phyloP scores from a whole-genome alignment of 306 rosid genomes.

The Senna tora region DNA sequence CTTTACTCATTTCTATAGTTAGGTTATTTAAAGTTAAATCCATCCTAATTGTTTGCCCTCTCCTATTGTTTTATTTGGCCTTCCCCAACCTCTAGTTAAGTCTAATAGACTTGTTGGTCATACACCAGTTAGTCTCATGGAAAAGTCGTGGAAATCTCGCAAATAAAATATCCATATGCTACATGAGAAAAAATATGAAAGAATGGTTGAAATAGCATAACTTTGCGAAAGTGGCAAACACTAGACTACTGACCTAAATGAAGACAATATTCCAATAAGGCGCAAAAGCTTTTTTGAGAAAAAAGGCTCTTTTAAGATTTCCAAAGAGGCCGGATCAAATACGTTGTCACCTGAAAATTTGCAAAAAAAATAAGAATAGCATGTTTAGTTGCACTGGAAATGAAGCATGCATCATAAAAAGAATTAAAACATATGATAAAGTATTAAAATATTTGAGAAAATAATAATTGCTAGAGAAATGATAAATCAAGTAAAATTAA shows the following conservation, averaged over 20 bases:
- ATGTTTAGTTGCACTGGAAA: constrained; percentile 31
- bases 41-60: no score
- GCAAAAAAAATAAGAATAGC: constrained; percentile 30
- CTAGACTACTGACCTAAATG: constrained; percentile 64
- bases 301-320: constrained; percentile 71
- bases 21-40: no score
- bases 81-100: no score
- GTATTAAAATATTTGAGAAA: background rate
- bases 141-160: no score
- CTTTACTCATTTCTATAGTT: no score
- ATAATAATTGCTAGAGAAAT: constrained; percentile 21
- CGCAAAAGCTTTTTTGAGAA: constrained; percentile 77
- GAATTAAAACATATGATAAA: constrained; percentile 25
- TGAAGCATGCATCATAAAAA: constrained; percentile 20
- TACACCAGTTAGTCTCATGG: background rate
- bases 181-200: constrained; percentile 29
- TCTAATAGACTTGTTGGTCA: no score
- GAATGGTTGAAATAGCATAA: constrained; percentile 31
- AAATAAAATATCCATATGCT: background rate
- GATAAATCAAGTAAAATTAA: background rate
- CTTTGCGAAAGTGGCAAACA: constrained; percentile 27
- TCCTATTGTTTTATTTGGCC: no score
- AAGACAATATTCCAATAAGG: constrained; percentile 79
- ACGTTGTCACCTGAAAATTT: constrained; percentile 49
- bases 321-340: constrained; percentile 57